These are phyloP conservation scores for Globisporangium spiculum DNA, from an alignment of 352 stramenopile species.

Conservation along the genomic window DNA sequence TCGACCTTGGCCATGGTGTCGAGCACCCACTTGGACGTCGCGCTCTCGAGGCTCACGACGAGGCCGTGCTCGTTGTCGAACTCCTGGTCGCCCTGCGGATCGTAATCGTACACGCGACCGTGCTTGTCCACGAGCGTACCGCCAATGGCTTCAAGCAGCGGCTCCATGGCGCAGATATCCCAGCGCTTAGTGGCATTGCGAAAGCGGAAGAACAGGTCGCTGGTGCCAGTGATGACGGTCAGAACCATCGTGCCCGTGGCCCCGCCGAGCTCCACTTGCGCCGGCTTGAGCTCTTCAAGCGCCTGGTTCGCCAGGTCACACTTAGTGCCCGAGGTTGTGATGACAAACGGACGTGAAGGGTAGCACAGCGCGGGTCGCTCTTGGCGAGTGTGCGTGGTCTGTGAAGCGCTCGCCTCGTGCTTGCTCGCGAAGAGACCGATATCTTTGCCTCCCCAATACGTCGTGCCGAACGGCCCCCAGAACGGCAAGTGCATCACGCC, in stretches of 20 bases:
- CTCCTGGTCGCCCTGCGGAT: conserved; percentile 40
- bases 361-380: conserved; percentile 24
- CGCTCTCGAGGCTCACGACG: conserved; percentile 41
- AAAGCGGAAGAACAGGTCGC: conserved; percentile 70
- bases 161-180: conserved; percentile 77
- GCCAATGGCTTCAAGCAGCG: conserved; percentile 53
- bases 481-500: conserved; percentile 79
- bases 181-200: conserved; percentile 70
- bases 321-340: conserved; percentile 57
- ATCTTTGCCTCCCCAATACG: conserved; percentile 58
- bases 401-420: conserved; percentile 23
- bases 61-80: conserved; percentile 69
- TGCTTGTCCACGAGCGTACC: conserved; percentile 56
- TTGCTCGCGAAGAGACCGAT: conserved; percentile 52
- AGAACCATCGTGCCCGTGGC: conserved; percentile 77
- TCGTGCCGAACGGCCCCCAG: conserved; percentile 43
- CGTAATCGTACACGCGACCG: conserved; percentile 60
- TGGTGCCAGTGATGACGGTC: conserved; percentile 52
- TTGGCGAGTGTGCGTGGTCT: conserved; percentile 29
- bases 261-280: conserved; percentile 40
- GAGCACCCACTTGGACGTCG: conserved; percentile 33
- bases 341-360: conserved; percentile 36
- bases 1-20: conserved; percentile 46
- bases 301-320: conserved; percentile 49
- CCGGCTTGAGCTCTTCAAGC: conserved; percentile 33